Evolutionary conservation across 805 yeast species (phyloP).

Genomic region (Myxozyma nipponensis): DNA sequence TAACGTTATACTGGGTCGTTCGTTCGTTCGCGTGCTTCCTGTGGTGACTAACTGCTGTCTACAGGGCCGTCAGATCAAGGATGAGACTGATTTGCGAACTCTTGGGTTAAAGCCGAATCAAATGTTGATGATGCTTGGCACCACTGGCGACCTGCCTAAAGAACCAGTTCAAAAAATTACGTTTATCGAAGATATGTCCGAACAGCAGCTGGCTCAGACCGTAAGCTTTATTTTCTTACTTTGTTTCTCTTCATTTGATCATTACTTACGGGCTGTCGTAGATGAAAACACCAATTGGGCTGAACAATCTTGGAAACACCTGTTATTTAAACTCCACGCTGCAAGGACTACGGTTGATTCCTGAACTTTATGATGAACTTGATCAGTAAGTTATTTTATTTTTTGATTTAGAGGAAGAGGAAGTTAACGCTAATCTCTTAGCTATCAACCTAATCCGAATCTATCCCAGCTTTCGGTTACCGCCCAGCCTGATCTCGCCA

Average conservation of each 20-base stretch:
- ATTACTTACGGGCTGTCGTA: background rate
- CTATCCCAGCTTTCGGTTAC: background rate
- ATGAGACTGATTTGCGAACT: constrained; percentile 53
- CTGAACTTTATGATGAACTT: constrained; percentile 49
- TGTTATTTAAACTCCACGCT: constrained; percentile 71
- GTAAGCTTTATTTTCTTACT: constrained; percentile 33
- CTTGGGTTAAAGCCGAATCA: constrained; percentile 62
- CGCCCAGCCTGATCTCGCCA: constrained; percentile 35
- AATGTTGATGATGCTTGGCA: constrained; percentile 83
- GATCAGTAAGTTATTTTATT: constrained; percentile 22
- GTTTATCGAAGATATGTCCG: constrained; percentile 66
- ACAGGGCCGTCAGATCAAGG: constrained; percentile 73
- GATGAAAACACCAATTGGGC: constrained; percentile 52
- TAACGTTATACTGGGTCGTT: background rate
- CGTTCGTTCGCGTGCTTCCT: background rate
- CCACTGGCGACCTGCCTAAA: constrained; percentile 64
- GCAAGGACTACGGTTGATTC: constrained; percentile 50
- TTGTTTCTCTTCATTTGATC: background rate
- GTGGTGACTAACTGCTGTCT: background rate
- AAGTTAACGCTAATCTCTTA: background rate
- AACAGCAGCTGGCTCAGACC: constrained; percentile 40
- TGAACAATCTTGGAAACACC: constrained; percentile 69
- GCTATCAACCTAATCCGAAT: background rate
- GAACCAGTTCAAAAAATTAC: constrained; percentile 52
- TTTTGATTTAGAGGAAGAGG: background rate